Percentiles rank a stretch among this genome's conserved stretches.
Conservation (phyloP, 768 basidiomycete species). For the Clavulina sp. region DNA sequence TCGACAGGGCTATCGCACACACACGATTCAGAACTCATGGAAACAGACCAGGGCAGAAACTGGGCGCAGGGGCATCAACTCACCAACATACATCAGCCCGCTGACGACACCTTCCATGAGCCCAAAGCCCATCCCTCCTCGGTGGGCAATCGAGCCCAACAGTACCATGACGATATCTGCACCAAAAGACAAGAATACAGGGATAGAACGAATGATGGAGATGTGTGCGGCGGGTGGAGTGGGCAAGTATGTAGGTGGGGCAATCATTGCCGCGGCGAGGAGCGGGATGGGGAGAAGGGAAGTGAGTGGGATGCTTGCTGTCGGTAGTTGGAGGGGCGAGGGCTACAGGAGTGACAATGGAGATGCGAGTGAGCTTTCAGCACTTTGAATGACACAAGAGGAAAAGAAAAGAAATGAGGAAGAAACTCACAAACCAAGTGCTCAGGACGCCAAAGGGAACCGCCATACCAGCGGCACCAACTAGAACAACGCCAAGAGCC, state of each 20-base stretch:
- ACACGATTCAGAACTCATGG: neutral
- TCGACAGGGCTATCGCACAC: neutral
- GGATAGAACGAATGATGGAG: neutral
- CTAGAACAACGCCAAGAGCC: neutral
- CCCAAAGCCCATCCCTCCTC: neutral
- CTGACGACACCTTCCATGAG: neutral
- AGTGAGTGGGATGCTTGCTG: neutral
- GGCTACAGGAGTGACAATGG: neutral
- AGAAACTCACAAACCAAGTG: too few species aligned
- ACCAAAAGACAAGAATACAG: neutral
- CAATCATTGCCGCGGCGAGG: neutral
- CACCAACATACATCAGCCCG: neutral
- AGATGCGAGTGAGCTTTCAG: too few species aligned
- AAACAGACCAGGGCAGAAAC: neutral
- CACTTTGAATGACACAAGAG: too few species aligned
- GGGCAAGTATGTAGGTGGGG: neutral
- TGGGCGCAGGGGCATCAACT: neutral
- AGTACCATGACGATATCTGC: neutral
- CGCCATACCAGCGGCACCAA: neutral
- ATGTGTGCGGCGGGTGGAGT: neutral
- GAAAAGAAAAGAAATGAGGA: too few species aligned
- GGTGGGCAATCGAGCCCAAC: neutral
- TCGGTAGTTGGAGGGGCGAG: neutral
- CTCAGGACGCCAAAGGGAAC: too few species aligned
- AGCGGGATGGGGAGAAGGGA: neutral